These are phyloP conservation scores for Solanum aculeatissimum DNA, from an alignment of 305 asterid genomes.

Conservation along the genomic window DNA sequence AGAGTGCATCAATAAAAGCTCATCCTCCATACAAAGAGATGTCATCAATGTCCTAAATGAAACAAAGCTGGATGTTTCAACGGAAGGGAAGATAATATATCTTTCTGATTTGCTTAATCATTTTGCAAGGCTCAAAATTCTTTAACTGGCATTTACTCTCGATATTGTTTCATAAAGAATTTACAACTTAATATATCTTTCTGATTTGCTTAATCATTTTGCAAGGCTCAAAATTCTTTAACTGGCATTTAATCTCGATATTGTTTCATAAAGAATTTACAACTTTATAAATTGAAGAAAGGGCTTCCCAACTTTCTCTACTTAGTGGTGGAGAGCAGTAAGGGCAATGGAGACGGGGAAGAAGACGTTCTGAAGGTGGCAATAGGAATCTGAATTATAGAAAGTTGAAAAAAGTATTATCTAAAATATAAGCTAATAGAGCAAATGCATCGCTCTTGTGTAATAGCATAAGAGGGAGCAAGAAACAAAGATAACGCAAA, in stretches of 20 bases:
- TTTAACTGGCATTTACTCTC: background rate
- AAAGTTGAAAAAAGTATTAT: background rate
- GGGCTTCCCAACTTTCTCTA: background rate
- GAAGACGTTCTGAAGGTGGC: background rate
- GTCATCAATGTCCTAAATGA: background rate
- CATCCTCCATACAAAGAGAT: background rate
- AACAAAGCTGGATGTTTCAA: background rate
- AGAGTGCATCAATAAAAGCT: background rate
- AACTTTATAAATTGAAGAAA: background rate
- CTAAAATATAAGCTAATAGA: background rate
- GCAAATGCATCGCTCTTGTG: background rate
- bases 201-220: background rate
- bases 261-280: background rate
- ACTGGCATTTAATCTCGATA: background rate
- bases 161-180: background rate
- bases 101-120: background rate
- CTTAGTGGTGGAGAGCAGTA: background rate
- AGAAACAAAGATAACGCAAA: background rate
- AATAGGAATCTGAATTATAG: background rate
- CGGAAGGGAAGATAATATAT: background rate
- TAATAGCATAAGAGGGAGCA: background rate
- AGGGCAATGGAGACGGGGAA: background rate
- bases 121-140: background rate
- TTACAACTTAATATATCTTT: background rate
- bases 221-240: background rate